Evolutionary conservation across 768 basidiomycete genomes (phyloP).

Genomic region (Pulveroboletus sp.): DNA sequence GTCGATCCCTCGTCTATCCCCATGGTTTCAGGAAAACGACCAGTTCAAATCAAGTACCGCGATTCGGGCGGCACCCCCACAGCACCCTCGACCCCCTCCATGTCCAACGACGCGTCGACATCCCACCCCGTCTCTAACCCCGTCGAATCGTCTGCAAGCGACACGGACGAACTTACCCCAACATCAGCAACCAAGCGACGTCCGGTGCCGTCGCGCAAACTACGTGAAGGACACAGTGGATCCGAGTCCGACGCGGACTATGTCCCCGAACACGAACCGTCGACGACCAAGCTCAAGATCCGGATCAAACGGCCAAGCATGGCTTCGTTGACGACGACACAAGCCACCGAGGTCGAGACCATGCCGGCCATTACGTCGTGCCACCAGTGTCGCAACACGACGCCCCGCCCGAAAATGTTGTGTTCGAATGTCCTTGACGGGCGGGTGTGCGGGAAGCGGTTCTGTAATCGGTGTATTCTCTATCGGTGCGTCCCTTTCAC

Average conservation of each 20-base stretch:
- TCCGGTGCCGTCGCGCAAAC: conserved; percentile 17
- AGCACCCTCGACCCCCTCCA: not conserved
- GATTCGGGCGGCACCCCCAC: conserved; percentile 6
- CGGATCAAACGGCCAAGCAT: conserved; percentile 3
- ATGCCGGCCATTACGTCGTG: conserved; percentile 21
- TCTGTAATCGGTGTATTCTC: conserved; percentile 35
- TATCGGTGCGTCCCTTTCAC: conserved; percentile 29
- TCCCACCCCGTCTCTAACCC: not conserved
- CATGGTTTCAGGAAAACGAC: conserved; percentile 17
- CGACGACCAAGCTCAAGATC: not conserved
- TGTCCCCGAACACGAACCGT: conserved; percentile 11
- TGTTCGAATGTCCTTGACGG: conserved; percentile 25
- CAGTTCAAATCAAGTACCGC: conserved; percentile 32
- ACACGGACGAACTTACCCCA: not conserved
- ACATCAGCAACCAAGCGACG: conserved; percentile 7
- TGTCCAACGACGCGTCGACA: not conserved
- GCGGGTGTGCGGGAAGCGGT: conserved; percentile 30
- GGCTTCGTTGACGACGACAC: not conserved
- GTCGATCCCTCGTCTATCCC: conserved; percentile 21
- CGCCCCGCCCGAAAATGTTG: conserved; percentile 32
- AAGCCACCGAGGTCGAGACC: not conserved
- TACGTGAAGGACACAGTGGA: conserved; percentile 1
- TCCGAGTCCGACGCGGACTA: conserved; percentile 16
- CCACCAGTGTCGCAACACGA: conserved; percentile 36
- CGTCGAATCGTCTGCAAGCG: not conserved